Base-by-base conservation (phyloP, 1,284 basidiomycete genomes). In the Fomitiporia mediterranea region DNA sequence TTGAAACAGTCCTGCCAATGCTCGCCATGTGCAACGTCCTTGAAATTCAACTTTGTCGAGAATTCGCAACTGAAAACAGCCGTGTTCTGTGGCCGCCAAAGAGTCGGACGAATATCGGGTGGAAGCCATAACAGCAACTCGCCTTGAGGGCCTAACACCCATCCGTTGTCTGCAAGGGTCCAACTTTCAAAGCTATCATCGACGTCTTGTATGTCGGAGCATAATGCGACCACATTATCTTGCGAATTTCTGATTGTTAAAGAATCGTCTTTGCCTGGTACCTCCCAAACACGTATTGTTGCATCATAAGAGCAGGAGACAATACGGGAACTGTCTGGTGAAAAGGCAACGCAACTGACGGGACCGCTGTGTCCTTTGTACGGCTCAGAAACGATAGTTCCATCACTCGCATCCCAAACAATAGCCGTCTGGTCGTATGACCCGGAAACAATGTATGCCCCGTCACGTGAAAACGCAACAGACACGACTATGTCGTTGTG, bases 391-490 rank as follows among this genome's bases (percentile, higher is more conserved):
- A 17, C 1, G 19, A 28, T 21, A 9, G 7, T 19, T 21, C 40
- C 40, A 43, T 23, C 27, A 4, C 13, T 21, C 40, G 27, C 40
- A 32, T 51, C 35, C 50, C 34, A 39, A 5, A 51, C 19, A 5
- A 15, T 32, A n/a, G 39, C 25, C n/a, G 50, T 37, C 34, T 1
- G 7, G 51, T 60, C 44, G 25, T 11, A 7, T 15, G 65, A 65
- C 32, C 58, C 61, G 11, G 65, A 65, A 28, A 59, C 52, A 39
- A 66, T 37, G 4, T 44, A 49, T 30, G 37, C 58, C 19, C 62
- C 61, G 19, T 21, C 13, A 23, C 7, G 21, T 6, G 40, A 43
- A 25, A 43, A 43, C 5, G 40, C 40, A 23, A 43, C 40, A 21
- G 40, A 43, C 11, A 6, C 5, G 27, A 43, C 40, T 43, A 8